Base-by-base conservation (phyloP, 352 stramenopile genomes). In the Pythium oligandrum region DNA sequence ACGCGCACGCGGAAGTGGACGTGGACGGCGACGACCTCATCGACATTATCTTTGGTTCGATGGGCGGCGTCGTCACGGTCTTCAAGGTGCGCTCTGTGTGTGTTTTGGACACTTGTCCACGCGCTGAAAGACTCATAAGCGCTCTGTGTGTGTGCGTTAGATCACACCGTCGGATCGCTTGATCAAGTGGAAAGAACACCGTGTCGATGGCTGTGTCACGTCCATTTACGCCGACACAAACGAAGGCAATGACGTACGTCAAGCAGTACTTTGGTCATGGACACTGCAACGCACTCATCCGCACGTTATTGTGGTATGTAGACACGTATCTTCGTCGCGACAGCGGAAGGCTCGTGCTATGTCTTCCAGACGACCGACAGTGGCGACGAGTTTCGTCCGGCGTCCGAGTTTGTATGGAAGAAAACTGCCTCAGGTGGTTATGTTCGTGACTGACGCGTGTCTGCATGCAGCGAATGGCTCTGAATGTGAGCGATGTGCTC, bases 241-340 rank as follows among this genome's bases (percentile, higher is more conserved):
- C 33, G 49, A 61, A 36, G 54, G 53, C 32, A 70, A 66, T 43
- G 67, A 81, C 6, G 73, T 86, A 52, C 51, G 74, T 71, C 34
- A 10, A 17, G 38, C 38, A 42, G 38, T 42, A 12, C 12, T 42
- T 42, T 8, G 38, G 7, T 42, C 12, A 12, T 12, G 38, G 36
- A 12, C 36, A 30, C 17, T 31, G 5, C 9, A 39, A 47, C 37
- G 17, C 33, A 4, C 26, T n/a, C 1, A 33, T n/a, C 3, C 42
- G 6, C 11, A 12, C 6, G 9, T 42, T 38, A 36, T 6, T 17
- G 12, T 31, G 12, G 17, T 32, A 39, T 37, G 31, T 36, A 89
- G 78, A 71, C 68, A 37, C 74, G 74, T 1, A 64, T 93, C 36
- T 79, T 93, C 55, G 83, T 88, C n/a, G 68, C 78, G 42, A 93